Conservation (phyloP, 305 asterid genomes). For the Fraxinus platypoda region DNA sequence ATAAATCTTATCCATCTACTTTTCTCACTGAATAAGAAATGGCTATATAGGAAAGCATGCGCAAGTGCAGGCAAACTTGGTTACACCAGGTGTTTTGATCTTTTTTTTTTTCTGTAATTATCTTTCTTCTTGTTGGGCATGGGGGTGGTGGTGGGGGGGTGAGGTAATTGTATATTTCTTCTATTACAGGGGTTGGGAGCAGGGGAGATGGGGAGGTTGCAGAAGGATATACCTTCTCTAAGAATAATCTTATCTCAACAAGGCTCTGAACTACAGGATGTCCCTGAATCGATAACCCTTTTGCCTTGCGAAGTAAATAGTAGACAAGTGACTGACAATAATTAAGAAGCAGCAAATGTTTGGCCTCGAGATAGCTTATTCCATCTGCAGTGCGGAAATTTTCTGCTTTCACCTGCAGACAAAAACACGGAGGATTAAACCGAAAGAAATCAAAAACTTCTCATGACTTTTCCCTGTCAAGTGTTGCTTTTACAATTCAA, state of each 20-base stretch:
- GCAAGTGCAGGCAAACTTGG: background rate
- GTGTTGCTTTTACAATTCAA: background rate
- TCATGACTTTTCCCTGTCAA: background rate
- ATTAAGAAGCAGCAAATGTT: slow-evolving; percentile 75
- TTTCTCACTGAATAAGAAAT: background rate
- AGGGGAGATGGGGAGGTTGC: background rate
- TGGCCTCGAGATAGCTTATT: slow-evolving; percentile 81
- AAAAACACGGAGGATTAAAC: slow-evolving; percentile 1
- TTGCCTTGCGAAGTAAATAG: slow-evolving; percentile 77
- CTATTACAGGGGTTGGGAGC: background rate
- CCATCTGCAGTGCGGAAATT: slow-evolving; percentile 68
- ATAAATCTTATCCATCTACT: background rate
- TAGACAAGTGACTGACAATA: slow-evolving; percentile 90
- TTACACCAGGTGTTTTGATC: background rate
- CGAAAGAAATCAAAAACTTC: too few relatives aligned
- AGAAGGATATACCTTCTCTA: slow-evolving; percentile 66
- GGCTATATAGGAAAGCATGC: background rate
- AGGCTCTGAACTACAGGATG: slow-evolving; percentile 91
- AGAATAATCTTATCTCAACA: slow-evolving; percentile 76
- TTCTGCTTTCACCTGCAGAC: slow-evolving; percentile 63
- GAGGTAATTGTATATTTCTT: background rate
- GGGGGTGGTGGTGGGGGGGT: background rate
- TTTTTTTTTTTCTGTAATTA: background rate
- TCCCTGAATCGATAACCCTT: slow-evolving; percentile 74
- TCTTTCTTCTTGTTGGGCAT: background rate